Percentiles rank a stretch among this genome's conserved stretches.
These are phyloP conservation scores for Citrus maxima DNA, from an alignment of 345 rosid species.

Conservation along the genomic window DNA sequence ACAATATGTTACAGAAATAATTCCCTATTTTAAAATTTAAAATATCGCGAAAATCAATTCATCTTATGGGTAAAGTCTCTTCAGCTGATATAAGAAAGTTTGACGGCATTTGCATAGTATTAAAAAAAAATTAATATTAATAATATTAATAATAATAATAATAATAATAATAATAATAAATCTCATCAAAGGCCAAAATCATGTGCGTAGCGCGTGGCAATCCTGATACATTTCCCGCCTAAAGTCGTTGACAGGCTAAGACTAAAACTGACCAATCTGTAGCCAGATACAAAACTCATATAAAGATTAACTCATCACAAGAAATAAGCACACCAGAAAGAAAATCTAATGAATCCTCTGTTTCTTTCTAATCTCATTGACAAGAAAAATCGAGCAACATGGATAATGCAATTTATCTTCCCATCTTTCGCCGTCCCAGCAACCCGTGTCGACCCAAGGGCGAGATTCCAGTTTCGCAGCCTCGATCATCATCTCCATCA, in stretches of 20 bases:
- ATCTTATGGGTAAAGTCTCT: too few species aligned
- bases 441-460: constrained; percentile 22
- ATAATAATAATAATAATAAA: not conserved
- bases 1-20: fast-evolving
- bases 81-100: too few species aligned
- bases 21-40: too few species aligned
- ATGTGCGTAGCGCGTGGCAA: constrained; percentile 7
- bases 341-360: not conserved
- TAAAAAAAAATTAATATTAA: not conserved
- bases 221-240: constrained; percentile 19
- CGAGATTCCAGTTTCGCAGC: constrained; percentile 7
- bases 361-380: constrained; percentile 1
- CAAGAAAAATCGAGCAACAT: constrained; percentile 7
- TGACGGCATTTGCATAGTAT: too few species aligned
- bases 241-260: constrained; percentile 12
- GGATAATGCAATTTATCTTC: constrained; percentile 31
- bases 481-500: constrained; percentile 20
- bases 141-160: not conserved
- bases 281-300: too few species aligned
- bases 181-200: not conserved
- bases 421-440: constrained; percentile 13
- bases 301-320: too few species aligned
- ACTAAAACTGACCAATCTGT: constrained; percentile 7
- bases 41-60: too few species aligned
- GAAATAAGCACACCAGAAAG: not conserved